Evolutionary conservation across 228 moss, liverwort and hornwort species (phyloP), one percentile per base, ranked within the genome.

Genomic region (Sphagnum fallax): DNA sequence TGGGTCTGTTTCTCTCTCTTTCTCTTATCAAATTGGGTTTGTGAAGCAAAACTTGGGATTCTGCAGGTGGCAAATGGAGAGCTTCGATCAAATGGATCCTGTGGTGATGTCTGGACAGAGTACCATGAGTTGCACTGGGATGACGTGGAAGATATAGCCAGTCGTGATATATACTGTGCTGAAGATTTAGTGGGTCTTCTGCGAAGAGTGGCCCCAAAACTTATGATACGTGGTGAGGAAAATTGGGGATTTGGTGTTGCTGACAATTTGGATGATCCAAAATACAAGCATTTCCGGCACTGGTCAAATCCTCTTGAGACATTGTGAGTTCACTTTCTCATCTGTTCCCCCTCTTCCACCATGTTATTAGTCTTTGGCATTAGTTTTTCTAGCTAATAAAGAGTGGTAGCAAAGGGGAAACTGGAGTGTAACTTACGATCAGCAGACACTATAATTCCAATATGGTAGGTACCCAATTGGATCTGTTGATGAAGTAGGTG

Each of bases 21-120:
- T 32, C 32, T 32, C 32, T 32, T 32, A 32, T 32, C 32, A 32
- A 32, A 32, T 32, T 32, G 32, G 32, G 32, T 32, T 32, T 32
- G 32, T 32, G 32, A 32, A 32, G 32, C 32, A 32, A 32, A 32
- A 32, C 32, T 32, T 32, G 32, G 32, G 32, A 32, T 32, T 32
- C 32, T 32, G 32, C 32, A 32, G 32, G 32, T 32, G 32, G 32
- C 32, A 32, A 32, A 32, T 32, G 32, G 32, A 32, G 32, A 32
- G 32, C 32, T 83, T 49, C 75, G 69, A 53, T 67, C 59, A 16
- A 85, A 85, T 69, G 66, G 64, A 16, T 73, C 85, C 11, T 89
- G 89, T 68, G 89, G 89, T 63, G 89, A 89, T 51, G 71, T 67
- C 9, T 89, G 85, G 85, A 89, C 89, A 1, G 89, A 89, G 77